Conservation (phyloP, 169 alveolate species). For the Eimeria mitis region DNA sequence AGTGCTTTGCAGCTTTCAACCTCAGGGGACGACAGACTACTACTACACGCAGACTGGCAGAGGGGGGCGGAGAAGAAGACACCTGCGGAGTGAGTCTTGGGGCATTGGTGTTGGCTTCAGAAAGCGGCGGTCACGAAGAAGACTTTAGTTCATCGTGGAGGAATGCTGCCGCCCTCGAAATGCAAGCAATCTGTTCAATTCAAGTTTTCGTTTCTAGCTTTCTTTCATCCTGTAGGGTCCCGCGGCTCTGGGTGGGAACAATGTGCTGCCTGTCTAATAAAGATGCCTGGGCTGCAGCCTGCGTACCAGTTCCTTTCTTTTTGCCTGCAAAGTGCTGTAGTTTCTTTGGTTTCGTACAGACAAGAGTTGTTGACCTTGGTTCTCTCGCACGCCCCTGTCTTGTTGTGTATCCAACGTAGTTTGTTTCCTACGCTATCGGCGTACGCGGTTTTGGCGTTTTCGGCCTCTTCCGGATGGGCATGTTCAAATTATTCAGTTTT, state of each 20-base stretch:
- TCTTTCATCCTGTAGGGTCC: background rate
- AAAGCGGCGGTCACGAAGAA: background rate
- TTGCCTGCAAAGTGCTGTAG: background rate
- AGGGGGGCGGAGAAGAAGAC: background rate
- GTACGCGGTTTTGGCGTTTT: background rate
- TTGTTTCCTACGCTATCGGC: background rate
- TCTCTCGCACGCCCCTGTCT: background rate
- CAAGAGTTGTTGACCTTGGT: background rate
- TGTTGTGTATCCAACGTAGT: background rate
- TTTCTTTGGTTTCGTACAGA: too few species aligned
- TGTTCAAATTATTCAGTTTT: too few species aligned
- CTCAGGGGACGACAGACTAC: background rate
- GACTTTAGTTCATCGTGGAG: background rate
- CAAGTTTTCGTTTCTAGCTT: background rate
- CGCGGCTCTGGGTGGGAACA: background rate
- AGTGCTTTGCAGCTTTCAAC: background rate
- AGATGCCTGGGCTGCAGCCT: too few species aligned
- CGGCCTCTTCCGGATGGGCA: background rate
- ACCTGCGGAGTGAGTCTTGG: background rate
- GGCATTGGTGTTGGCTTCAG: background rate
- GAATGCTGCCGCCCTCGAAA: background rate
- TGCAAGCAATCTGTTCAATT: background rate
- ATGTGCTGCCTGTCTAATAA: too few species aligned
- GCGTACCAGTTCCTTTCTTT: background rate
- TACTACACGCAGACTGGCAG: background rate